Percentiles rank a stretch among this genome's conserved stretches.
These are phyloP conservation scores for Pichia rugopelliculosa DNA, from an alignment of 805 yeast species.

Conservation along the genomic window DNA sequence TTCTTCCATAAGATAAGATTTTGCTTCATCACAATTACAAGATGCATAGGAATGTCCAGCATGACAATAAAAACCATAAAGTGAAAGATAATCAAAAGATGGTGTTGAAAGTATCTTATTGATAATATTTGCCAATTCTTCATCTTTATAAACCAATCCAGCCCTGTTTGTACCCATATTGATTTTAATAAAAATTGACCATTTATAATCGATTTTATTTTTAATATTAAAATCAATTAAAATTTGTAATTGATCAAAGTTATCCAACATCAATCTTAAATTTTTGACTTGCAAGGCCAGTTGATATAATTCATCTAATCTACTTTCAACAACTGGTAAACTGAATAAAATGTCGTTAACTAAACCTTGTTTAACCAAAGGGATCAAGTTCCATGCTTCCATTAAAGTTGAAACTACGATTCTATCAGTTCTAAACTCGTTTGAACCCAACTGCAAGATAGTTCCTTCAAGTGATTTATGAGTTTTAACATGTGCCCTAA, in stretches of 20 bases:
- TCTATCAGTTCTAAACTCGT: constrained; percentile 33
- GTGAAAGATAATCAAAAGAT: constrained; percentile 28
- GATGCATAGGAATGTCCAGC: constrained; percentile 69
- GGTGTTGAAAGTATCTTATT: constrained; percentile 7
- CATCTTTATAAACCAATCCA: constrained; percentile 35
- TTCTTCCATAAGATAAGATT: constrained; percentile 43
- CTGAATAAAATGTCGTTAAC: constrained; percentile 44
- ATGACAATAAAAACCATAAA: constrained; percentile 72
- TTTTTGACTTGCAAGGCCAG: constrained; percentile 35
- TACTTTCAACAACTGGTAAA: constrained; percentile 47
- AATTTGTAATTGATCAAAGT: constrained; percentile 44
- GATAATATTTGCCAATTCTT: constrained; percentile 3
- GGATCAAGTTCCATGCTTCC: constrained; percentile 58
- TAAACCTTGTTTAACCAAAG: constrained; percentile 6
- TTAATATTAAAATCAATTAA: constrained; percentile 32
- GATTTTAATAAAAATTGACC: constrained; percentile 63
- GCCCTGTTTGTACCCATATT: constrained; percentile 70
- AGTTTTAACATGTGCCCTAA: constrained; percentile 67
- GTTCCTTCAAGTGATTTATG: constrained; percentile 62
- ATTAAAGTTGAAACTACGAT: constrained; percentile 61
- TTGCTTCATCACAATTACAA: constrained; percentile 38
- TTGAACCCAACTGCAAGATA: constrained; percentile 43
- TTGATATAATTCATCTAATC: constrained; percentile 40
- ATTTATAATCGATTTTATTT: constrained; percentile 28
- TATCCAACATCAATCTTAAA: constrained; percentile 50